Evolutionary conservation across 1,139 yeast species (phyloP), one percentile per base, ranked within the genome.

Genomic region (Yamadazyma epiphylla): DNA sequence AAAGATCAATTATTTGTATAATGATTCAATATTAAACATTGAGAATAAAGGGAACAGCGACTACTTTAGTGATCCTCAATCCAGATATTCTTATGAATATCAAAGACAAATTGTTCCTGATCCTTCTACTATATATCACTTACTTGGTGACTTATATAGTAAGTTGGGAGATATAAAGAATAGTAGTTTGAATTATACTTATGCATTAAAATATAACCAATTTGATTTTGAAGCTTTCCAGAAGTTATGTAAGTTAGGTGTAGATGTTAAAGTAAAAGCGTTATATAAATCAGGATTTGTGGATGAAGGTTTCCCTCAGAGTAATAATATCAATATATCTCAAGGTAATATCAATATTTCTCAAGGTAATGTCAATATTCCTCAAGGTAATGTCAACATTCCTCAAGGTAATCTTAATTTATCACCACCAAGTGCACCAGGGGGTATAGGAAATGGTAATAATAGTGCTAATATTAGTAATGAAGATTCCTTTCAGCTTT

Each of bases 201-300:
- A 72, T 41, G 85, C 94, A 0, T 63, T 87, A 34, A 74, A 76
- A 37, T 57, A 70, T 36, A 85, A 91, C 51, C 95, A 94, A 15
- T 86, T 70, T 51, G 70, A 87, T 30, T 88, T 94, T 73, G 96
- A 87, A 49, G 89, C 96, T 0, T 77, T 85, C 39, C 87, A 83
- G 44, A 80, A 80, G 25, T 61, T 91, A 28, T 80, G 91, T 48
- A 71, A 72, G 36, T 62, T 85, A 49, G 89, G 91, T 9, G 84
- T 82, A 15, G 73, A 76, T 38, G 70, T 86, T 15, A 69, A 76
- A 30, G 78, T 80, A 6, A 74, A 75, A 33, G 64, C 81, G 5
- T 70, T 86, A 25, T 84, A 72, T 54, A 43, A 40, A 15, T 16
- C 30, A 10, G 19, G 17, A 11, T 19, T 19, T 13, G n/a, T 22